phyloP scores from a whole-genome alignment of 2,329 filamentous ascomycete genomes.

The Colletotrichum phormii region DNA sequence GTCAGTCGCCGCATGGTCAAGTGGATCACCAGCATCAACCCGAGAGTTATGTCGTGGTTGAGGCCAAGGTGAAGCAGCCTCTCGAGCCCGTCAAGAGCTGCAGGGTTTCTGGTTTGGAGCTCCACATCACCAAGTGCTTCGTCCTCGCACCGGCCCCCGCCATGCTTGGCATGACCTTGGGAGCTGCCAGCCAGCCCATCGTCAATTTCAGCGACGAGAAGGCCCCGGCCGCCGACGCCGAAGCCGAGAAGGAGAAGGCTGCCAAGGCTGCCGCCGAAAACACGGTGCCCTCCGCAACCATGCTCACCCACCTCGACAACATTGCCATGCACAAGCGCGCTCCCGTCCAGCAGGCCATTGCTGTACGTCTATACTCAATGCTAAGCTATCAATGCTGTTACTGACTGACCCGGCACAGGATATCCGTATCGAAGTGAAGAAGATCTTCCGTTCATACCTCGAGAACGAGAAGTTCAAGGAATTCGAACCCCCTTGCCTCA shows the following conservation, averaged over 20 bases:
- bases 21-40: slow-evolving; percentile 80
- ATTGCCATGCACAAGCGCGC: slow-evolving; percentile 92
- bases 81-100: slow-evolving; percentile 90
- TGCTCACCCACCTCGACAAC: slow-evolving; percentile 91
- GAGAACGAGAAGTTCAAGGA: slow-evolving; percentile 45
- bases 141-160: slow-evolving; percentile 74
- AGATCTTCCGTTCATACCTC: slow-evolving; percentile 47
- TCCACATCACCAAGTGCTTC: slow-evolving; percentile 90
- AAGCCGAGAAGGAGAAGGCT: slow-evolving; percentile 45
- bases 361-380: slow-evolving; percentile 63
- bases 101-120: slow-evolving; percentile 81
- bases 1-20: slow-evolving; percentile 94
- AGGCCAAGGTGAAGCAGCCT: slow-evolving; percentile 84
- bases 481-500: slow-evolving; percentile 90
- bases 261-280: slow-evolving; percentile 53
- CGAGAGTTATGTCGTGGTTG: slow-evolving; percentile 86
- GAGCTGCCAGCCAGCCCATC: slow-evolving; percentile 65
- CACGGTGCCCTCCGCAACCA: slow-evolving; percentile 64
- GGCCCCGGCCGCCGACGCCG: slow-evolving; percentile 42
- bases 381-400: background rate
- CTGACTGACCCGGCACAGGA: slow-evolving; percentile 40
- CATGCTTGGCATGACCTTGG: slow-evolving; percentile 68
- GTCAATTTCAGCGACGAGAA: slow-evolving; percentile 71
- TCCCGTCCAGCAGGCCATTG: slow-evolving; percentile 89
- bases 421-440: slow-evolving; percentile 56